A percentile compares a stretch with the other conserved stretches of the same genome.
phyloP scores from a whole-genome alignment of 1,139 yeast species.

The Saccharomyces hybrid region DNA sequence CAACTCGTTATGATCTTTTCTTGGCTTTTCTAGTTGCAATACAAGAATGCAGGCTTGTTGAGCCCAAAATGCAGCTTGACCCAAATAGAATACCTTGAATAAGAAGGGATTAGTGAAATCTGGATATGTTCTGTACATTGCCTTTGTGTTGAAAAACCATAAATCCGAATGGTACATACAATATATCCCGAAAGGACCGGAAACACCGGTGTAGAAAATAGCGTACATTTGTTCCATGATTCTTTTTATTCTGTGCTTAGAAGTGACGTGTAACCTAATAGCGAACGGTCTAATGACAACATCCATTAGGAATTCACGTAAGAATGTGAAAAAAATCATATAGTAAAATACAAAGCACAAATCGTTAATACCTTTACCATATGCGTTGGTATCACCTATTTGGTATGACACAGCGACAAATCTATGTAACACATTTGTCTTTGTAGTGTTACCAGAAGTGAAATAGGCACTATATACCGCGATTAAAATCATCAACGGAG shows the following conservation, averaged over 20 bases:
- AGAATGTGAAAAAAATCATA: slow-evolving; percentile 77
- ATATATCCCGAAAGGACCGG: slow-evolving; percentile 79
- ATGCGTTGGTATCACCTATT: slow-evolving; percentile 32
- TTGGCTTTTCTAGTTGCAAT: slow-evolving; percentile 80
- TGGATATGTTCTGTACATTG: slow-evolving; percentile 74
- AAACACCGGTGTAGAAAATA: slow-evolving; percentile 62
- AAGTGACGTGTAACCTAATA: slow-evolving; percentile 40
- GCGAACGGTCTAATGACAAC: slow-evolving; percentile 67
- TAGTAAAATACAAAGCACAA: slow-evolving; percentile 67
- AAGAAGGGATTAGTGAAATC: slow-evolving; percentile 61
- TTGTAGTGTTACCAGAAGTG: slow-evolving; percentile 44
- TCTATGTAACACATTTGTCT: slow-evolving; percentile 50
- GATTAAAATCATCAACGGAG: slow-evolving; percentile 46
- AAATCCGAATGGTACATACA: slow-evolving; percentile 73
- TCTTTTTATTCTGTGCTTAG: slow-evolving; percentile 54
- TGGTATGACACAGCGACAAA: slow-evolving; percentile 64
- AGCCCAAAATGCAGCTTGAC: slow-evolving; percentile 93
- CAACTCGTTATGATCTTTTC: slow-evolving; percentile 82
- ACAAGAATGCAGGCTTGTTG: slow-evolving; percentile 78
- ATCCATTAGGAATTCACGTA: slow-evolving; percentile 85
- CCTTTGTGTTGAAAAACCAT: slow-evolving; percentile 78
- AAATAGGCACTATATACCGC: slow-evolving; percentile 36
- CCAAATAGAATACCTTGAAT: slow-evolving; percentile 71
- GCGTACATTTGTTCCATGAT: slow-evolving; percentile 89
- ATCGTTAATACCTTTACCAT: slow-evolving; percentile 81